These are phyloP conservation scores for Lecanicillium sp. DNA, from an alignment of 2,329 filamentous ascomycete genomes.

Conservation along the genomic window DNA sequence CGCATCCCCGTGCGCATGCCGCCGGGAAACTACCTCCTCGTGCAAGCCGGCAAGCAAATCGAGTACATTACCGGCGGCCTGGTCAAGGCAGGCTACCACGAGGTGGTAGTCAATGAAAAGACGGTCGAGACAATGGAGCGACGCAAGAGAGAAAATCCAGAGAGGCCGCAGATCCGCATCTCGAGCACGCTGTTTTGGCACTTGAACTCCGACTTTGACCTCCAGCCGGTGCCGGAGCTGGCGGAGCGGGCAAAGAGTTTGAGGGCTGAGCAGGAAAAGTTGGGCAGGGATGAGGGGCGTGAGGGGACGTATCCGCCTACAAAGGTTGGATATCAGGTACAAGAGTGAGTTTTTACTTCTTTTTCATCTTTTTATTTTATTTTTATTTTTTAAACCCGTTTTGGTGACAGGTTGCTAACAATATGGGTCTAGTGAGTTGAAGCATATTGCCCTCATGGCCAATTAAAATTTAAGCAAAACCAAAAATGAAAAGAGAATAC, in stretches of 20 bases:
- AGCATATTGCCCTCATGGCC: slow-evolving; percentile 44
- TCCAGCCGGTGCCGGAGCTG: slow-evolving; percentile 41
- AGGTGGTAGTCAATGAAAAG: slow-evolving; percentile 48
- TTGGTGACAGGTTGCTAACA: not conserved
- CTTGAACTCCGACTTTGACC: slow-evolving; percentile 46
- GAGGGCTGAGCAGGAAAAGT: slow-evolving; percentile 35
- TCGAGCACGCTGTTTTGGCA: slow-evolving; percentile 56
- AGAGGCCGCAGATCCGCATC: slow-evolving; percentile 46
- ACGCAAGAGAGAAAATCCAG: slow-evolving; percentile 32
- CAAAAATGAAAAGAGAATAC: too few relatives aligned
- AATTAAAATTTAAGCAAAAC: slow-evolving; percentile 15
- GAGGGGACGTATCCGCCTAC: slow-evolving; percentile 39
- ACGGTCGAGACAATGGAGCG: slow-evolving; percentile 39
- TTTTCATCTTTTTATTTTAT: not conserved
- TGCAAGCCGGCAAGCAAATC: slow-evolving; percentile 55
- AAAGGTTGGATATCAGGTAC: slow-evolving; percentile 52
- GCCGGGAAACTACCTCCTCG: slow-evolving; percentile 47
- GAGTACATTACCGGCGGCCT: slow-evolving; percentile 54
- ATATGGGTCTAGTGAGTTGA: slow-evolving; percentile 32
- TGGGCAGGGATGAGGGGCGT: slow-evolving; percentile 46
- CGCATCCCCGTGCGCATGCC: slow-evolving; percentile 52
- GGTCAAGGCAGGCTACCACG: slow-evolving; percentile 53
- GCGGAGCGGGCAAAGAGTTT: slow-evolving; percentile 35
- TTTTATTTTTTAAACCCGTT: too few relatives aligned
- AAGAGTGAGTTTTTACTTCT: slow-evolving; percentile 33